phyloP scores from a whole-genome alignment of 176 grass and related monocot genomes.

The Dendrocalamus sinicus region DNA sequence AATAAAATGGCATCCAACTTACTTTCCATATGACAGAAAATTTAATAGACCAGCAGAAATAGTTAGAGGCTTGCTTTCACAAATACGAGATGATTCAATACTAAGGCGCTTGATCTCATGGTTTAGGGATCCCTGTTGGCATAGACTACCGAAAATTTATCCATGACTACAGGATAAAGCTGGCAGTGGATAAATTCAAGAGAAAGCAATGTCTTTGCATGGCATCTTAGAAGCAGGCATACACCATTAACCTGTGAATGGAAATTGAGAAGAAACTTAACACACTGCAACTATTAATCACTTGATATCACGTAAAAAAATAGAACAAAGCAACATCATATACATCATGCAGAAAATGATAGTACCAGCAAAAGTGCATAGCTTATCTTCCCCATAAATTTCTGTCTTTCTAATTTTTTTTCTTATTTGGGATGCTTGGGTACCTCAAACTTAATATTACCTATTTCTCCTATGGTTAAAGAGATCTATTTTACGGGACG shows the following conservation, averaged over 20 bases:
- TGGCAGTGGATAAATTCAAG: slow-evolving; percentile 64
- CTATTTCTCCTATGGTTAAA: neutral
- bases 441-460: neutral
- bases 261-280: slow-evolving; percentile 39
- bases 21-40: slow-evolving; percentile 61
- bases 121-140: slow-evolving; percentile 29
- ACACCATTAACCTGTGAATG: slow-evolving; percentile 50
- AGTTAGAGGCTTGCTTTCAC: slow-evolving; percentile 44
- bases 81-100: slow-evolving; percentile 56
- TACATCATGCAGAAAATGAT: neutral
- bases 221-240: slow-evolving; percentile 54
- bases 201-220: slow-evolving; percentile 57
- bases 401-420: neutral
- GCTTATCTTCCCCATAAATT: neutral
- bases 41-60: slow-evolving; percentile 46
- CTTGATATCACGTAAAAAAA: slow-evolving; percentile 1
- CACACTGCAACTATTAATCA: neutral
- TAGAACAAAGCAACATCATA: slow-evolving; percentile 9
- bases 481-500: neutral
- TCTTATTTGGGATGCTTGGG: slow-evolving; percentile 1
- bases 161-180: slow-evolving; percentile 55
- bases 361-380: slow-evolving; percentile 6
- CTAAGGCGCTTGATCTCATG: slow-evolving; percentile 47
- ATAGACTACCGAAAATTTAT: slow-evolving; percentile 55
- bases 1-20: slow-evolving; percentile 41